These are phyloP conservation scores for Aspergillus haitiensis DNA, from an alignment of 495 filamentous ascomycete genomes.

Conservation along the genomic window DNA sequence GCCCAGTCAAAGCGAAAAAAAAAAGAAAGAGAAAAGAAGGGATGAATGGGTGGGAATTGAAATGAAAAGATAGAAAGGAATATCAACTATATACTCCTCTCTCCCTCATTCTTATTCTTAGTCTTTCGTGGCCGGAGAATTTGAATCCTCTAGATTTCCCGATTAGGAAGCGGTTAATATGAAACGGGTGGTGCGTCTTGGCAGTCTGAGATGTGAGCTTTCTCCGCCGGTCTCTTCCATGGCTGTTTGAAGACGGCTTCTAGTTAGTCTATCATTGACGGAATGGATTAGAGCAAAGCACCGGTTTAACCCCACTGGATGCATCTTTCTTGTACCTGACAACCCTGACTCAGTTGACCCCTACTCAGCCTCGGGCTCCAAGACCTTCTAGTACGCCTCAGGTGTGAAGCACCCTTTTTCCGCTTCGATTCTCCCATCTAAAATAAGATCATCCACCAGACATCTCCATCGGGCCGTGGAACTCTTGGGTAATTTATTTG, in stretches of 20 bases:
- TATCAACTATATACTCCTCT: no score
- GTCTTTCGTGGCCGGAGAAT: neutral
- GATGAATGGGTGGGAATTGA: slow-evolving; percentile 10
- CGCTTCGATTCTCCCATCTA: neutral
- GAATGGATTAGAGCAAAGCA: neutral
- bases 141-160: neutral
- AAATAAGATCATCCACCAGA: neutral
- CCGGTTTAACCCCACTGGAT: neutral
- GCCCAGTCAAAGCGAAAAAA: no score
- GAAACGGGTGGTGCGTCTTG: slow-evolving; percentile 18
- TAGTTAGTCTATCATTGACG: neutral
- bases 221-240: neutral
- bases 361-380: neutral
- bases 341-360: neutral
- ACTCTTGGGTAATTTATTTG: no score
- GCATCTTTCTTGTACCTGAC: neutral
- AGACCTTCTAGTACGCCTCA: slow-evolving; percentile 6
- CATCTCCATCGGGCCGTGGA: no score
- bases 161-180: slow-evolving; percentile 3
- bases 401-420: neutral
- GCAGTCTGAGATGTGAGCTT: neutral
- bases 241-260: neutral
- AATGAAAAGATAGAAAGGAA: neutral
- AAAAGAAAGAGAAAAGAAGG: slow-evolving; percentile 5
- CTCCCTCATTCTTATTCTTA: neutral